Conservation (phyloP, 176 grass and related monocot genomes). For the Eleusine coracana region DNA sequence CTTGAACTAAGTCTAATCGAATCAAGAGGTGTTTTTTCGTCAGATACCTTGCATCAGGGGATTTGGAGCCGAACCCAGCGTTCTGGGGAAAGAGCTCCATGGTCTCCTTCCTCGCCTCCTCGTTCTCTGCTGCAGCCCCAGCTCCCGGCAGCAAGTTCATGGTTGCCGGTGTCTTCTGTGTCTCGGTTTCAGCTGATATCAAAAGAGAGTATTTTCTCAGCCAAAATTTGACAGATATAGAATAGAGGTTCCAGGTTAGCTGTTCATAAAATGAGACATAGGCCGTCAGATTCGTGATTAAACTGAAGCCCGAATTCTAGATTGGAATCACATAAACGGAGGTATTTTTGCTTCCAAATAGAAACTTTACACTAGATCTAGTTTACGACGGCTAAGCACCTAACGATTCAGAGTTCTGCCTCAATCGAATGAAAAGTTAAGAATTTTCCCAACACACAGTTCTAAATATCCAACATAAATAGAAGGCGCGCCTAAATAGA, state of each 20-base stretch:
- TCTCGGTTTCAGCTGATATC: slow-evolving; percentile 55
- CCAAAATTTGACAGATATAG: neutral
- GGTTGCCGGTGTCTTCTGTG: slow-evolving; percentile 32
- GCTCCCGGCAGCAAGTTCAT: neutral
- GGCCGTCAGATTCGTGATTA: neutral
- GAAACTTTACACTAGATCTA: slow-evolving; percentile 18
- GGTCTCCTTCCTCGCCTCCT: slow-evolving; percentile 31
- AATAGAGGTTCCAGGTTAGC: neutral
- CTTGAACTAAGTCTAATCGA: neutral
- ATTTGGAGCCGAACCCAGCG: slow-evolving; percentile 43
- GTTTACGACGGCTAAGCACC: neutral
- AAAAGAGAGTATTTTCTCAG: neutral
- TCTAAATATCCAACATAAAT: neutral
- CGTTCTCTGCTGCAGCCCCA: slow-evolving; percentile 17
- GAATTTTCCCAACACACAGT: neutral
- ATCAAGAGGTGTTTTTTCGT: neutral
- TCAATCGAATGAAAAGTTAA: neutral
- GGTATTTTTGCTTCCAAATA: neutral
- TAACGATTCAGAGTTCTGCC: neutral
- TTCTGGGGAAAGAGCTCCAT: slow-evolving; percentile 78
- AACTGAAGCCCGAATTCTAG: neutral
- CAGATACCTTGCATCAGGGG: slow-evolving; percentile 43
- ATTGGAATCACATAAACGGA: neutral
- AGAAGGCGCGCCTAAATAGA: slow-evolving; percentile 11
- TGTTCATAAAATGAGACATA: neutral